These are phyloP conservation scores for Colletotrichum sublineola DNA, from an alignment of 2,329 filamentous ascomycete species.

Conservation along the genomic window DNA sequence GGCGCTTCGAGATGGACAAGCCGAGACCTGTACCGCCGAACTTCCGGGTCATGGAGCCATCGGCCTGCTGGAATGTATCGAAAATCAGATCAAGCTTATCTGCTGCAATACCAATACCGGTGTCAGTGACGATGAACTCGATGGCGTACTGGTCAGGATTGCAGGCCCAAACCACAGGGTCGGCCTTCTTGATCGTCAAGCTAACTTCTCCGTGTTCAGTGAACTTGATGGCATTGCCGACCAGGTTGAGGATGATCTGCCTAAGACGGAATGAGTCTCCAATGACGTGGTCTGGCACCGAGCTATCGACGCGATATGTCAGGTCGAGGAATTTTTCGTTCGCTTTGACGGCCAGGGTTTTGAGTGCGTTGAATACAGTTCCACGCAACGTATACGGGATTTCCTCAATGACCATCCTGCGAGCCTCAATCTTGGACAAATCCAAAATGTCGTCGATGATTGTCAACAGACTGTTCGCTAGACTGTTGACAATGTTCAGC, in stretches of 20 bases:
- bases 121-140: conserved; percentile 95
- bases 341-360: conserved; percentile 95
- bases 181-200: conserved; percentile 83
- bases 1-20: conserved; percentile 92
- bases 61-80: conserved; percentile 98
- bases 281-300: conserved; percentile 93
- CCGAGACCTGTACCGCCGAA: conserved; percentile 96
- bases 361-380: conserved; percentile 96
- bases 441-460: conserved; percentile 91
- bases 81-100: conserved; percentile 98
- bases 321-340: conserved; percentile 96
- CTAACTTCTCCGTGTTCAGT: conserved; percentile 97
- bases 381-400: conserved; percentile 95
- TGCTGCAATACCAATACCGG: conserved; percentile 94
- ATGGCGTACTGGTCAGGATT: conserved; percentile 86
- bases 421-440: conserved; percentile 88
- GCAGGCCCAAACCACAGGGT: conserved; percentile 73
- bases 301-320: conserved; percentile 92
- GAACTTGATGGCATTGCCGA: conserved; percentile 99
- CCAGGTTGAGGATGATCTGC: conserved; percentile 96
- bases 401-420: conserved; percentile 98
- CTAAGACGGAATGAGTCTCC: conserved; percentile 96
- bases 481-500: conserved; percentile 97
- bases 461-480: conserved; percentile 94
- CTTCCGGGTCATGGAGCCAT: conserved; percentile 94